Evolutionary conservation across 225 moss, liverwort and hornwort genomes (phyloP).

Genomic region (Bryoerythrophyllum caledonicum): DNA sequence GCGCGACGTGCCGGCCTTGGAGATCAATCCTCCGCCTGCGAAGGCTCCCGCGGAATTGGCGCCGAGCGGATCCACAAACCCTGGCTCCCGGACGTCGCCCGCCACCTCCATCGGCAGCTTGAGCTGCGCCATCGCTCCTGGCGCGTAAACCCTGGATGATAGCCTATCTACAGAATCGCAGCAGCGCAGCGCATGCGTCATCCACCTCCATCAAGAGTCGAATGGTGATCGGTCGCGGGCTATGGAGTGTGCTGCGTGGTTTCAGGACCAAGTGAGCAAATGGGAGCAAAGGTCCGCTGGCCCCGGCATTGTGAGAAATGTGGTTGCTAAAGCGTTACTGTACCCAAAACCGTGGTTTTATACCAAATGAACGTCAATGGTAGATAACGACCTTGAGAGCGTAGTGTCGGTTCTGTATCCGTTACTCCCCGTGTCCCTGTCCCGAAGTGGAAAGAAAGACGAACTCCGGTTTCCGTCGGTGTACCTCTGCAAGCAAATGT

Average conservation of each 20-base stretch:
- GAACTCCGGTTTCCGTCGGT: too few species aligned
- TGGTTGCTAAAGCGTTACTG: not conserved
- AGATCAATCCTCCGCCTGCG: conserved; percentile 15
- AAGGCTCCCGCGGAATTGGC: conserved; percentile 35
- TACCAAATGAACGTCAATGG: too few species aligned
- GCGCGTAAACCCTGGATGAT: not conserved
- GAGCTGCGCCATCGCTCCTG: conserved; percentile 26
- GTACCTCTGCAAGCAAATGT: too few species aligned
- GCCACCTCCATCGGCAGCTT: conserved; percentile 44
- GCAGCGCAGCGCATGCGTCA: not conserved
- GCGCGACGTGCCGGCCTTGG: conserved; percentile 28
- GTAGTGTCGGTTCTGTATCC: too few species aligned
- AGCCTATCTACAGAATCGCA: conserved; percentile 4
- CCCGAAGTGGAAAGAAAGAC: too few species aligned
- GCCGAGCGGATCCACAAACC: conserved; percentile 55
- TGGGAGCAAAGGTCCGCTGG: not conserved
- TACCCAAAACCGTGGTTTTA: not conserved
- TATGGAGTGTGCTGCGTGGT: not conserved
- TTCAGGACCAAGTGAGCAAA: not conserved
- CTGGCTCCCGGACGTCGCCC: conserved; percentile 35
- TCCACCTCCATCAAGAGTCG: conserved; percentile 1
- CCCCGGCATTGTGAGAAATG: not conserved
- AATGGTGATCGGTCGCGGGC: conserved; percentile 2
- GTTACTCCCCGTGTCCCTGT: too few species aligned
- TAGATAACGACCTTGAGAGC: too few species aligned